These are phyloP conservation scores for Camellia sinensis DNA, from an alignment of 148 eudicot genomes.

Conservation along the genomic window DNA sequence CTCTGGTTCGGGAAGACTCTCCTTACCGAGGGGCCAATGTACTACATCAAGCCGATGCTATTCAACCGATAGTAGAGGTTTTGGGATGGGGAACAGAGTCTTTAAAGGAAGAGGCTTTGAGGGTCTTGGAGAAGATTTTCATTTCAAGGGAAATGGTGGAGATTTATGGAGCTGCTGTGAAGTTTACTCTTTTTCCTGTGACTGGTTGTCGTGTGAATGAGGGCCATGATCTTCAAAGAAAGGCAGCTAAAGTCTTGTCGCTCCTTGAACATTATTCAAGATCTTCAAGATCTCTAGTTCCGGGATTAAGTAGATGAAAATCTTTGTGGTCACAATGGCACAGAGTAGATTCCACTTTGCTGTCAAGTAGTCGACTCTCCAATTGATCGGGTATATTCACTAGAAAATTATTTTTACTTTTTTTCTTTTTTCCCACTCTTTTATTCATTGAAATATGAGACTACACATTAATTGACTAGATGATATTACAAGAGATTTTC, in stretches of 20 bases:
- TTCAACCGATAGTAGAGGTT: slow-evolving; percentile 26
- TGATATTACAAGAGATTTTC: no score
- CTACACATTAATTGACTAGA: no score
- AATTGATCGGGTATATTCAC: background rate
- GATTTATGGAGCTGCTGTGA: slow-evolving; percentile 25
- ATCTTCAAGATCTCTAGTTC: slow-evolving; percentile 24
- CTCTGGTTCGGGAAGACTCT: slow-evolving; percentile 30
- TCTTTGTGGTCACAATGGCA: background rate
- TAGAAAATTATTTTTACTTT: background rate
- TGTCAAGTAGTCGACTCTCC: no score
- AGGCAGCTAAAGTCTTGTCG: slow-evolving; percentile 31
- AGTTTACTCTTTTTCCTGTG: slow-evolving; percentile 22
- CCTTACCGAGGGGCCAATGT: slow-evolving; percentile 36
- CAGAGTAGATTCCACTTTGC: background rate
- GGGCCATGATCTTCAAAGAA: slow-evolving; percentile 36
- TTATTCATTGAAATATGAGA: background rate
- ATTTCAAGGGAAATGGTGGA: slow-evolving; percentile 34
- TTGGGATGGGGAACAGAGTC: slow-evolving; percentile 38
- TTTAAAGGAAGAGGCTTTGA: slow-evolving; percentile 35
- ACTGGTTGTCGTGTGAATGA: slow-evolving; percentile 26
- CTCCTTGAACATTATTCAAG: slow-evolving; percentile 38
- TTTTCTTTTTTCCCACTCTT: background rate
- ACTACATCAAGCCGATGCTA: slow-evolving; percentile 26
- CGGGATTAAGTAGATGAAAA: slow-evolving; percentile 14
- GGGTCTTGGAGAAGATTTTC: slow-evolving; percentile 32